Base-by-base conservation (phyloP, 1,284 basidiomycete species). In the Bondarzewia mesenterica region DNA sequence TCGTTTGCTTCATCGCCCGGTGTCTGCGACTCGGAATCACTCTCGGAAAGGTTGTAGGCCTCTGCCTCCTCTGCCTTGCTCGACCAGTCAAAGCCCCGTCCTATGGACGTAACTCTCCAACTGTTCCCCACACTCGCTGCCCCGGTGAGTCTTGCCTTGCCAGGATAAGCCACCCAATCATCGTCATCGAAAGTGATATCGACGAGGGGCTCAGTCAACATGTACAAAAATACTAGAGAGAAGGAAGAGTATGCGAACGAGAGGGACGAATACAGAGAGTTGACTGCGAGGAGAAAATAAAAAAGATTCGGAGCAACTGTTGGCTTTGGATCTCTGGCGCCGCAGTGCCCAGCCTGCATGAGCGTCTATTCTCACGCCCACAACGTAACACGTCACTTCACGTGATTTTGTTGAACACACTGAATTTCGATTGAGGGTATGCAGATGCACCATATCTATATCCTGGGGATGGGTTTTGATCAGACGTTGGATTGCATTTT, bases 51-150 rank as follows among this genome's bases (percentile, higher is more conserved):
- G 32, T 53, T 54, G 38, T 35, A 40, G 18, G 55, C 58, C 20
- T 68, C 67, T 27, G 69, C 61, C 40, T 67, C 58, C 25, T 60
- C 66, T 52, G 71, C 66, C 39, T 71, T 72, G 84, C 25, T n/a
- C n/a, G 46, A 47, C 46, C 86, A 89, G 63, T 85, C 72, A 61
- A 87, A 88, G n/a, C 87, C 87, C 45, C 85, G 76, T 18, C 87
- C 87, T 42, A 89, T 80, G 29, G 79, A 85, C 7, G 86, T 89
- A 54, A 90, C 85, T 4, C 82, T 82, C 82, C 85, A 90, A 63
- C 85, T 89, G 51, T 75, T 77, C 23, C 80, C 78, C 40, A 83
- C 77, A 55, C 82, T 85, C 32, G 82, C 73, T 5, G 80, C 69
- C 48, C 76, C 71, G 65, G 80, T 78, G 20, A 84, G 70, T 57